Evolutionary conservation across 495 filamentous ascomycete species (phyloP).

Genomic region (Penicillium soppii): DNA sequence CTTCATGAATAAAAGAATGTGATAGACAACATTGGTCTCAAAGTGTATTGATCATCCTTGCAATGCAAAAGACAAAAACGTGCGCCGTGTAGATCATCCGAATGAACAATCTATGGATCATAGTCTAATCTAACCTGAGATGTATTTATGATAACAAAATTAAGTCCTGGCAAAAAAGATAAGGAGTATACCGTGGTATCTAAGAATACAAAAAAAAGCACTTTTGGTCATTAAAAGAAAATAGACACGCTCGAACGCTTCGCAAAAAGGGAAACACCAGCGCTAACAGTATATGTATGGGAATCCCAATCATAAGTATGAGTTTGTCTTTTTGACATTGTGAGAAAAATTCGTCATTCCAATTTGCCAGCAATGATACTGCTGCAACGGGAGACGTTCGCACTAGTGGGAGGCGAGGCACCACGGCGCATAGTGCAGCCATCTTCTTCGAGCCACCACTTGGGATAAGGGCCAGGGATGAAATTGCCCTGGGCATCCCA

Average conservation of each 20-base stretch:
- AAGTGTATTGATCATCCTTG: neutral
- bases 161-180: neutral
- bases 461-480: slow-evolving; percentile 46
- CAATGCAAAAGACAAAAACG: slow-evolving; percentile 6
- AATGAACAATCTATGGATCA: slow-evolving; percentile 5
- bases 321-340: neutral
- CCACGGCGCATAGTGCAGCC: slow-evolving; percentile 40
- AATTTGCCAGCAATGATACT: slow-evolving; percentile 38
- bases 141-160: slow-evolving; percentile 7
- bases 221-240: slow-evolving; percentile 17
- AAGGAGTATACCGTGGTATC: neutral
- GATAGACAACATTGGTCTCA: too few species aligned
- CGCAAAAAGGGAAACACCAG: slow-evolving; percentile 10
- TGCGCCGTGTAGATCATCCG: slow-evolving; percentile 15
- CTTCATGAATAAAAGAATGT: too few species aligned
- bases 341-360: slow-evolving; percentile 14
- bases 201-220: slow-evolving; percentile 7
- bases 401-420: slow-evolving; percentile 37
- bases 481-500: slow-evolving; percentile 46
- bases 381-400: slow-evolving; percentile 40
- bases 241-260: slow-evolving; percentile 25
- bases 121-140: slow-evolving; percentile 17
- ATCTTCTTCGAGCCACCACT: slow-evolving; percentile 43
- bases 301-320: neutral
- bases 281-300: slow-evolving; percentile 10